Evolutionary conservation across 106 monocot genomes (phyloP).

Genomic region (Amphibolis antarctica): DNA sequence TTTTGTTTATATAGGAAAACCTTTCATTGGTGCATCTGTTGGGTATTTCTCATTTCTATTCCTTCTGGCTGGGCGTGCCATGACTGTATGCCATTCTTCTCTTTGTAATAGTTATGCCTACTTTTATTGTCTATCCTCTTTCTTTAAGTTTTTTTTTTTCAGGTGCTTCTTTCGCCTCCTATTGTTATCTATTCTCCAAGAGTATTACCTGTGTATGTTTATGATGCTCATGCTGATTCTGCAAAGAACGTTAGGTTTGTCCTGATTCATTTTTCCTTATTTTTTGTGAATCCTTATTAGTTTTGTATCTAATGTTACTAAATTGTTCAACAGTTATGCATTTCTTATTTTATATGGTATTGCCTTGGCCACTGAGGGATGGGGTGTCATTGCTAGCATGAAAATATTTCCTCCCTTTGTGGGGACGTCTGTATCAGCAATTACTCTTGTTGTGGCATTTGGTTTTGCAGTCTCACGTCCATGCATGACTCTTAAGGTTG

Average conservation of each 20-base stretch:
- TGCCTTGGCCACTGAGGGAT: constrained; percentile 84
- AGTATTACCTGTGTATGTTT: constrained; percentile 90
- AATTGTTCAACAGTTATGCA: constrained; percentile 49
- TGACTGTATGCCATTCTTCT: constrained; percentile 58
- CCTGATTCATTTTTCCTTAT: background rate
- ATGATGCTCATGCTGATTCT: constrained; percentile 99
- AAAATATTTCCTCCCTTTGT: constrained; percentile 88
- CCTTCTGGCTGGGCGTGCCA: constrained; percentile 83
- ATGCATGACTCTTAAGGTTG: constrained; percentile 75
- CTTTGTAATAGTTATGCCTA: constrained; percentile 1
- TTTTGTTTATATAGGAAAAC: constrained; percentile 36
- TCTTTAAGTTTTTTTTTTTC: constrained; percentile 7
- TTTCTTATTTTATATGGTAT: constrained; percentile 82
- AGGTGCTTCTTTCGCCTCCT: constrained; percentile 97
- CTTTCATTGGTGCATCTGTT: constrained; percentile 92
- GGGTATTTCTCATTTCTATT: constrained; percentile 96
- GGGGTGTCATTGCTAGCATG: constrained; percentile 95
- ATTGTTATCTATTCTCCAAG: constrained; percentile 99
- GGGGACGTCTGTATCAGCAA: constrained; percentile 91
- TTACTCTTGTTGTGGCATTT: constrained; percentile 89
- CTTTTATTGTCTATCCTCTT: constrained; percentile 3
- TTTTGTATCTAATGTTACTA: background rate
- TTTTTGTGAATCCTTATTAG: background rate
- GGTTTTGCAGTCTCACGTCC: constrained; percentile 98
- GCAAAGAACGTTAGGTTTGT: constrained; percentile 96